These are phyloP conservation scores for Cladophialophora carrionii DNA, from an alignment of 2,329 filamentous ascomycete species.

Conservation along the genomic window DNA sequence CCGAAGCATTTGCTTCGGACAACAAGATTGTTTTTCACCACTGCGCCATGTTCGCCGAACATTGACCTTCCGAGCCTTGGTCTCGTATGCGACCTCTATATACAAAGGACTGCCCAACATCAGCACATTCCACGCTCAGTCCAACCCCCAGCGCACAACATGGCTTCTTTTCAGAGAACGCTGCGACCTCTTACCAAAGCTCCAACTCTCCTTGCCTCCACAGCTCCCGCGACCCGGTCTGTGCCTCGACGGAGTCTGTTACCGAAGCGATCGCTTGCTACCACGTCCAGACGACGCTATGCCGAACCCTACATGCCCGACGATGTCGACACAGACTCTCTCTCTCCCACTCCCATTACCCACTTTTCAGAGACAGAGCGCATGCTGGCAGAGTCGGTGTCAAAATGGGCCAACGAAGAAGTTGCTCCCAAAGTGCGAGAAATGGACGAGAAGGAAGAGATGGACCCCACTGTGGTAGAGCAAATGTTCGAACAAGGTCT, in stretches of 20 bases:
- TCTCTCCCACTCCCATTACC: constrained; percentile 88
- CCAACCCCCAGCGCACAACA: constrained; percentile 38
- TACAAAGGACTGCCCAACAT: not conserved
- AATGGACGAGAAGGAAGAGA: constrained; percentile 95
- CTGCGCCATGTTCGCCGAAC: constrained; percentile 8
- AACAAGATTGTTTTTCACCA: not conserved
- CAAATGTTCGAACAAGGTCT: constrained; percentile 95
- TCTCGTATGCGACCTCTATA: not conserved
- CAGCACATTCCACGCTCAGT: not conserved
- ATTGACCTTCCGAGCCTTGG: constrained; percentile 6
- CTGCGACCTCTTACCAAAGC: constrained; percentile 46
- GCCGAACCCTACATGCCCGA: constrained; percentile 42
- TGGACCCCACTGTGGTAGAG: constrained; percentile 87
- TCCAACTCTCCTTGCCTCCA: constrained; percentile 18
- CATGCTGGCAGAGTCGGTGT: constrained; percentile 86
- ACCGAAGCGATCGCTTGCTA: constrained; percentile 43
- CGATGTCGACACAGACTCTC: constrained; percentile 67
- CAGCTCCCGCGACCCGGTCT: constrained; percentile 16
- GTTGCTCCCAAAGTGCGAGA: constrained; percentile 90
- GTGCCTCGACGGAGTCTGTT: constrained; percentile 39
- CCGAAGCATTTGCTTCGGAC: not conserved
- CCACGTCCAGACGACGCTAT: constrained; percentile 44
- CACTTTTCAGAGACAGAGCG: constrained; percentile 88
- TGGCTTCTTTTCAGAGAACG: constrained; percentile 55
- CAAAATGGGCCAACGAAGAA: constrained; percentile 85